A percentile compares a stretch with the other conserved stretches of the same genome.
phyloP scores from a whole-genome alignment of 164 flowering plant species.

The Nymphaea thermarum region DNA sequence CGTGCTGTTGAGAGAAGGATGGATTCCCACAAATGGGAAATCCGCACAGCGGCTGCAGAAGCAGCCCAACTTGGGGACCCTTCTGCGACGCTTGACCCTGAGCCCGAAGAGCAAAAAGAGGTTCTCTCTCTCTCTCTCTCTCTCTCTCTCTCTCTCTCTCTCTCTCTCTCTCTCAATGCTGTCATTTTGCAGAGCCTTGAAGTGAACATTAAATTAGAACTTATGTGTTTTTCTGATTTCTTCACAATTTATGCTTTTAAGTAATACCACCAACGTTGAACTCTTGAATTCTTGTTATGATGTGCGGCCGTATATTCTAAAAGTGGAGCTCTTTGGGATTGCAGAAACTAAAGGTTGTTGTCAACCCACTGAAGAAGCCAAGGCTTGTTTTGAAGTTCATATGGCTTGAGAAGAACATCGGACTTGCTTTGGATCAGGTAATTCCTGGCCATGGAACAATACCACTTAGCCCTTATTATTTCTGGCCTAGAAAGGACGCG shows the following conservation, averaged over 20 bases:
- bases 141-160: neutral
- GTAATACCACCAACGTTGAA: no score
- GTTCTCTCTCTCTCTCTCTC: neutral
- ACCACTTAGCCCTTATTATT: slow-evolving; percentile 89
- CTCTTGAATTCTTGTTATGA: neutral
- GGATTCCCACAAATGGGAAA: neutral
- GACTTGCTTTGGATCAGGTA: slow-evolving; percentile 63
- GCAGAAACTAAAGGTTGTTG: slow-evolving; percentile 50
- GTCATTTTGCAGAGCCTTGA: neutral
- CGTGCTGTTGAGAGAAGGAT: neutral
- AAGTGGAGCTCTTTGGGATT: slow-evolving; percentile 1
- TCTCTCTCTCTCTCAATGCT: neutral
- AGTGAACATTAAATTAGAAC: no score
- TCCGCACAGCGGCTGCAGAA: neutral
- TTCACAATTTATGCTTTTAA: no score
- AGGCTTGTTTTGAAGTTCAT: slow-evolving; percentile 86
- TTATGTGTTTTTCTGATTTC: no score
- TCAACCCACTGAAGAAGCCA: slow-evolving; percentile 59
- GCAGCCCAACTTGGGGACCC: neutral
- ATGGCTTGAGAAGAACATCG: slow-evolving; percentile 96
- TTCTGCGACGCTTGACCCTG: neutral
- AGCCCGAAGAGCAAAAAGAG: neutral
- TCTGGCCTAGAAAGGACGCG: slow-evolving; percentile 97
- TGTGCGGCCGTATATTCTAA: neutral
- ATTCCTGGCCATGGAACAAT: slow-evolving; percentile 84